Conservation (phyloP, 1,284 basidiomycete genomes). For the Pseudozyma flocculosa region DNA sequence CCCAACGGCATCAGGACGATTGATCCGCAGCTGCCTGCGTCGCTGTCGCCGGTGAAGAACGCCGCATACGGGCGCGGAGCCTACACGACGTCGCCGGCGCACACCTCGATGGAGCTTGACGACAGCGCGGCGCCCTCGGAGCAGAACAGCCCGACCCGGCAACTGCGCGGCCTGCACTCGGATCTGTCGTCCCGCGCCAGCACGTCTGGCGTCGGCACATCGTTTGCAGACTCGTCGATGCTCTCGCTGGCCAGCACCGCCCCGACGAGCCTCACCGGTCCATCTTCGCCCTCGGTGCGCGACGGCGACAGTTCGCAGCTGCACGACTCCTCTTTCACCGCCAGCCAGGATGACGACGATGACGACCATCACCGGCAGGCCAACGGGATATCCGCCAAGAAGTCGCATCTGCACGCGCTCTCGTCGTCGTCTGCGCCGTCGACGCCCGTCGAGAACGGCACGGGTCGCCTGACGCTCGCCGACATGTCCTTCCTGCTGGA, state of each 20-base stretch:
- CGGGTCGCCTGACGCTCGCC: constrained; percentile 38
- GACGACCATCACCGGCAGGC: too few relatives aligned
- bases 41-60: constrained; percentile 7
- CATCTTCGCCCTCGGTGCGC: constrained; percentile 22
- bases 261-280: constrained; percentile 32
- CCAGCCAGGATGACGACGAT: constrained; percentile 21
- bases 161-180: constrained; percentile 24
- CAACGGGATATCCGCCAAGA: too few relatives aligned
- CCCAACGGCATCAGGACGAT: constrained; percentile 39
- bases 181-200: constrained; percentile 36
- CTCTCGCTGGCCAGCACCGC: constrained; percentile 46
- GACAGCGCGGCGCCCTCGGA: constrained; percentile 17
- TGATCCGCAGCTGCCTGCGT: constrained; percentile 21
- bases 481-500: constrained; percentile 51
- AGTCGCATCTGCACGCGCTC: background rate
- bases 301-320: constrained; percentile 26
- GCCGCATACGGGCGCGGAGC: background rate
- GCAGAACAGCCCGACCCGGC: constrained; percentile 17
- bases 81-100: constrained; percentile 10
- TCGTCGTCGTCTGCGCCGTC: background rate
- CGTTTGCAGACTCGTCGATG: constrained; percentile 39
- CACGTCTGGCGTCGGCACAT: constrained; percentile 24
- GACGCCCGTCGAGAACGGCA: constrained; percentile 2
- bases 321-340: constrained; percentile 27
- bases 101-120: constrained; percentile 26